Evolutionary conservation across 225 moss, liverwort and hornwort species (phyloP).

Genomic region (Neckera pumila): DNA sequence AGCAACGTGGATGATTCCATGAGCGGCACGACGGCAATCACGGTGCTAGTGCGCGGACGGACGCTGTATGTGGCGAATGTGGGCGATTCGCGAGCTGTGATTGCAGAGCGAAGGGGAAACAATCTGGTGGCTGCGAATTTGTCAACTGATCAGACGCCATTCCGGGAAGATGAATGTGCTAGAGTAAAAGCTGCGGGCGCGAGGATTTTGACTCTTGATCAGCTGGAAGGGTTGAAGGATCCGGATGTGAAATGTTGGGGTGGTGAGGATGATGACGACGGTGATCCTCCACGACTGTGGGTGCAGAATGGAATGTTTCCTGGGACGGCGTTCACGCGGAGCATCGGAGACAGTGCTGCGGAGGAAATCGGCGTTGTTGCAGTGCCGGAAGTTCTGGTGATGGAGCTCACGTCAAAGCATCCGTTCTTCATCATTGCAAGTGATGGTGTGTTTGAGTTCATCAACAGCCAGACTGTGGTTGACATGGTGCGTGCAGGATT

Average conservation of each 20-base stretch:
- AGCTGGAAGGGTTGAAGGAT: conserved; percentile 88
- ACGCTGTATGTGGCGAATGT: conserved; percentile 89
- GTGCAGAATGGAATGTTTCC: conserved; percentile 91
- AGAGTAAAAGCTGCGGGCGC: conserved; percentile 72
- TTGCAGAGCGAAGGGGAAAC: conserved; percentile 61
- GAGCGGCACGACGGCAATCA: conserved; percentile 95
- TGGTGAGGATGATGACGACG: conserved; percentile 93
- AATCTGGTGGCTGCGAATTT: conserved; percentile 52
- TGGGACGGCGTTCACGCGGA: conserved; percentile 91
- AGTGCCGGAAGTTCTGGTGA: conserved; percentile 77
- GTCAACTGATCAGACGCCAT: conserved; percentile 91
- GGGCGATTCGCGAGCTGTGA: conserved; percentile 82
- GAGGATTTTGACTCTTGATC: conserved; percentile 81
- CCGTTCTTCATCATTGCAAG: conserved; percentile 92
- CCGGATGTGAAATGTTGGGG: conserved; percentile 89
- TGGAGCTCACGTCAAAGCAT: conserved; percentile 63
- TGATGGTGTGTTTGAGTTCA: conserved; percentile 93
- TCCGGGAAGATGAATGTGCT: conserved; percentile 73
- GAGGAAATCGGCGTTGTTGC: conserved; percentile 98
- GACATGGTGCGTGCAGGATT: conserved; percentile 52
- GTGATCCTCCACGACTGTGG: conserved; percentile 91
- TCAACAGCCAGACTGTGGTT: conserved; percentile 83
- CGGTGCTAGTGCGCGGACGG: conserved; percentile 75
- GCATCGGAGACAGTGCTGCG: conserved; percentile 83
- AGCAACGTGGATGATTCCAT: conserved; percentile 80